These are phyloP conservation scores for Silybum marianum DNA, from an alignment of 129 eudicot genomes.

Conservation along the genomic window DNA sequence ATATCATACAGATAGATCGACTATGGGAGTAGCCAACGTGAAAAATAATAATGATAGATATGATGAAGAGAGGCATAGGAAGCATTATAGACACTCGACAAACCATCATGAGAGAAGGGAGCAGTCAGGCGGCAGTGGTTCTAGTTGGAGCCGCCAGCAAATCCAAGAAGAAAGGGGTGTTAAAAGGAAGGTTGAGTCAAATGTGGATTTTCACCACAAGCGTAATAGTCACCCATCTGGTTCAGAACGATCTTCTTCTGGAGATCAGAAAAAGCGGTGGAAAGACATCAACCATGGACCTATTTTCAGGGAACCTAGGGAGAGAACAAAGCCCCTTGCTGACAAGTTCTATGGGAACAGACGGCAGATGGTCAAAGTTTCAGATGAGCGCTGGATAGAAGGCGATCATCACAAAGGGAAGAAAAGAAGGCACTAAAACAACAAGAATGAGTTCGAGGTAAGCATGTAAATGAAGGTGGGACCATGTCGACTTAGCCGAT, in stretches of 20 bases:
- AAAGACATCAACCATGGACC: constrained; percentile 26
- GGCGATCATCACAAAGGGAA: constrained; percentile 29
- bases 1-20: constrained; percentile 43
- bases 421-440: constrained; percentile 40
- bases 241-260: not conserved
- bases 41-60: constrained; percentile 30
- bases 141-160: constrained; percentile 26
- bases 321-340: constrained; percentile 18
- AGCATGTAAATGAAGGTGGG: constrained; percentile 40
- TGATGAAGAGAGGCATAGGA: constrained; percentile 31
- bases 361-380: constrained; percentile 20
- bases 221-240: not conserved
- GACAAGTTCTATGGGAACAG: constrained; percentile 25
- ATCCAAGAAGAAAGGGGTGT: constrained; percentile 28
- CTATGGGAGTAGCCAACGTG: constrained; percentile 29
- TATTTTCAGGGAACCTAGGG: constrained; percentile 32
- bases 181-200: constrained; percentile 24
- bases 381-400: constrained; percentile 34
- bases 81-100: constrained; percentile 37
- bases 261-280: not conserved
- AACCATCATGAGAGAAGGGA: constrained; percentile 36
- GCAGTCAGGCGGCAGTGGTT: constrained; percentile 36
- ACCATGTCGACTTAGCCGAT: constrained; percentile 14
- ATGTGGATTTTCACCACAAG: not conserved
- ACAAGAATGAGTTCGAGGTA: constrained; percentile 40